A percentile compares a stretch with the other conserved stretches of the same genome.
Conservation (phyloP, 257 asterid genomes). For the Petunia axillaris region DNA sequence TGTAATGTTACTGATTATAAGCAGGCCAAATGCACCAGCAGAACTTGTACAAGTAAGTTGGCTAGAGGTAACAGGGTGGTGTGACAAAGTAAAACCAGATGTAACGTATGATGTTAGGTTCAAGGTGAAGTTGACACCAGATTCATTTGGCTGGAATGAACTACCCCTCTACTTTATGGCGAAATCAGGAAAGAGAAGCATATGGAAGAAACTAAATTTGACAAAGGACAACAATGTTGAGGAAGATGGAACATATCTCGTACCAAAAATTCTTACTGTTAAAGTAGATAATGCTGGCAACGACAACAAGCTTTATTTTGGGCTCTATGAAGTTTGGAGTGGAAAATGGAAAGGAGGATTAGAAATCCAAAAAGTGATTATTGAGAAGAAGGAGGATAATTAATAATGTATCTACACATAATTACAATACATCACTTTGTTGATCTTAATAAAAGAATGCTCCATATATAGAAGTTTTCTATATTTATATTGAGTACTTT, state of each 20-base stretch:
- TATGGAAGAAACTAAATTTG: constrained; percentile 11
- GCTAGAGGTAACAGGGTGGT: constrained; percentile 26
- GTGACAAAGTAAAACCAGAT: neutral
- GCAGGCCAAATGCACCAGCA: neutral
- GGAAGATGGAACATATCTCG: neutral
- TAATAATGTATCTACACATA: neutral
- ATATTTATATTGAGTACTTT: neutral
- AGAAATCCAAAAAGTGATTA: constrained; percentile 1
- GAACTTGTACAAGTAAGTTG: constrained; percentile 25
- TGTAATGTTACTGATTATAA: neutral
- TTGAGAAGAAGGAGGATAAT: neutral
- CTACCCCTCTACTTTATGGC: constrained; percentile 19
- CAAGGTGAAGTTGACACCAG: constrained; percentile 9
- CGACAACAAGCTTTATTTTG: constrained; percentile 38
- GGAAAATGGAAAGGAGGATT: constrained; percentile 34
- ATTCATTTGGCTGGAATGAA: constrained; percentile 16
- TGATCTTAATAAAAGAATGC: neutral
- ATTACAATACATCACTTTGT: too few relatives aligned
- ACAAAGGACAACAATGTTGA: neutral
- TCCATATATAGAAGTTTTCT: neutral
- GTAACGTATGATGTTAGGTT: constrained; percentile 11
- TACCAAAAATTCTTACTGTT: constrained; percentile 1
- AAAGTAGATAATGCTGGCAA: too few relatives aligned
- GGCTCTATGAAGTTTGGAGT: constrained; percentile 36
- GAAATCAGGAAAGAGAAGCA: neutral